A percentile compares a stretch with the other conserved stretches of the same genome.
phyloP scores from a whole-genome alignment of 225 moss, liverwort and hornwort species.

The Polytrichum formosum region DNA sequence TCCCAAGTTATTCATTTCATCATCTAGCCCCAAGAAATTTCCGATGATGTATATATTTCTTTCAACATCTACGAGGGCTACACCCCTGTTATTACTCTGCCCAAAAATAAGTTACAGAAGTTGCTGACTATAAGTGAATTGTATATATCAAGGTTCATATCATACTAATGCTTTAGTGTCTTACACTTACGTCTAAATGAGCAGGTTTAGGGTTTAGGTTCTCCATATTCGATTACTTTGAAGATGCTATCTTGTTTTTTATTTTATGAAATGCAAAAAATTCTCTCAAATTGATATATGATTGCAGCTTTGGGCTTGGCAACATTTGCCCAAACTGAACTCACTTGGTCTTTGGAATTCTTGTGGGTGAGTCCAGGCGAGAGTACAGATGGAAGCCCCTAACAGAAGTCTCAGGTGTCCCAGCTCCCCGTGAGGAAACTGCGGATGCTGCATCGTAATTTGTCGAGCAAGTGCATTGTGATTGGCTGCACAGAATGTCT shows the following conservation, averaged over 20 bases:
- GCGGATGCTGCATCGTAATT: conserved; percentile 26
- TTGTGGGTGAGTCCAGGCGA: conserved; percentile 44
- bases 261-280: neutral
- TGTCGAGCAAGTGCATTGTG: conserved; percentile 17
- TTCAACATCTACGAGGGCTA: neutral
- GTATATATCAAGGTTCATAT: neutral
- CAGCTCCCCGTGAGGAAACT: conserved; percentile 32
- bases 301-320: neutral
- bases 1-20: neutral
- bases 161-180: too few relatives aligned
- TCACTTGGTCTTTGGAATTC: neutral
- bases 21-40: neutral
- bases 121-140: neutral
- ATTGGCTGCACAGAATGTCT: neutral
- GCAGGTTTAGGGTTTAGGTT: too few relatives aligned
- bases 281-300: neutral
- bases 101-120: neutral
- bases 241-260: neutral
- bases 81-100: neutral
- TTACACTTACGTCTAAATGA: too few relatives aligned
- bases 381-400: conserved; percentile 83
- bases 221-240: too few relatives aligned
- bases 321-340: neutral
- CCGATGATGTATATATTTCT: neutral
- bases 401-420: conserved; percentile 74